Evolutionary conservation across 306 rosid species (phyloP).

Genomic region (Cyamopsis tetragonoloba): DNA sequence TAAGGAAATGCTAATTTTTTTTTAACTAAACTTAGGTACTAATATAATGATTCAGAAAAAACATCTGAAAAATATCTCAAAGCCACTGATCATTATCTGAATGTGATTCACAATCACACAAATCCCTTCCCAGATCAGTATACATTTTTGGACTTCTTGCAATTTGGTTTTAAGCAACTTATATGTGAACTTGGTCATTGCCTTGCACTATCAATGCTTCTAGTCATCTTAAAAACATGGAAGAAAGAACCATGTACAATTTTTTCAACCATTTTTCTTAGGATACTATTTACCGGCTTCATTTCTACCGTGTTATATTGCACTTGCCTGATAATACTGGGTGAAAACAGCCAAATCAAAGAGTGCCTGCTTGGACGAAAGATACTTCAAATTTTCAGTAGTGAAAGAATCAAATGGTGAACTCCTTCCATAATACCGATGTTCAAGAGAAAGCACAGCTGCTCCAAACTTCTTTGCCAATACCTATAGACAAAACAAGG

Average conservation of each 20-base stretch:
- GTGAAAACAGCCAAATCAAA: conserved; percentile 87
- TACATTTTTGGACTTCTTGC: not conserved
- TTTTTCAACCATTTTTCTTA: not conserved
- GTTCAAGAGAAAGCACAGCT: conserved; percentile 90
- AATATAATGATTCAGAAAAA: not conserved
- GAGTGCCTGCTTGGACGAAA: conserved; percentile 95
- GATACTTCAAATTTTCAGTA: conserved; percentile 75
- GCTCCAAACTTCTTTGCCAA: conserved; percentile 95
- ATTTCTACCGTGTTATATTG: not conserved
- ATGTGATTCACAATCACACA: not conserved
- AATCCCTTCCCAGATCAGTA: not conserved
- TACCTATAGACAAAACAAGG: conserved; percentile 43
- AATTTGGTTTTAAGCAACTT: conserved; percentile 3
- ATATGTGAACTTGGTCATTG: conserved; percentile 1
- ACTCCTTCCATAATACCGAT: conserved; percentile 93
- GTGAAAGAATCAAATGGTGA: conserved; percentile 64
- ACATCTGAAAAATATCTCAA: not conserved
- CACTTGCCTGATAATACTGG: conserved; percentile 73
- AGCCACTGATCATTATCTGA: not conserved
- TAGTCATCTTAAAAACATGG: not conserved
- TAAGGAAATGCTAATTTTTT: not conserved
- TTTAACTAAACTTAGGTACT: not conserved
- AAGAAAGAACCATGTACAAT: not conserved
- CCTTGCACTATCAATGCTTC: not conserved
- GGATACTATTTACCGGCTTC: not conserved